These are phyloP conservation scores for Cladosporium sp. DNA, from an alignment of 2,329 filamentous ascomycete genomes.

Conservation along the genomic window DNA sequence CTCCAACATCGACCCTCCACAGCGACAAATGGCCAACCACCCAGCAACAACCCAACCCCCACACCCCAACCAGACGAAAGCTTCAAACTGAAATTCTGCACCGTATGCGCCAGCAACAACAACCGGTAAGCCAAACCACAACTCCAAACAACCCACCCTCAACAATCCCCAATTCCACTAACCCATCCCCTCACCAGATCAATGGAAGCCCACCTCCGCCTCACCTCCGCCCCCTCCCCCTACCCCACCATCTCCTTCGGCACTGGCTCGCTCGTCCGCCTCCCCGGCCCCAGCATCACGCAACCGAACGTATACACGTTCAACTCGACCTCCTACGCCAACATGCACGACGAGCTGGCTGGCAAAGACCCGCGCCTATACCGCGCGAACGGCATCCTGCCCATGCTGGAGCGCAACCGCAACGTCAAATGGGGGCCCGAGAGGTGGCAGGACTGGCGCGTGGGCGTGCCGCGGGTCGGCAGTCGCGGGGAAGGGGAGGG, in stretches of 20 bases:
- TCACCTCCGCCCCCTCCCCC: slow-evolving; percentile 64
- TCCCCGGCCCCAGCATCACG: slow-evolving; percentile 84
- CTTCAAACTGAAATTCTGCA: slow-evolving; percentile 94
- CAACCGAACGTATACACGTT: slow-evolving; percentile 98
- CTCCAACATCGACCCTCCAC: slow-evolving; percentile 18
- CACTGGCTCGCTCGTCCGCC: slow-evolving; percentile 87
- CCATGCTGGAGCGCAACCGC: slow-evolving; percentile 92
- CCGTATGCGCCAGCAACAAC: slow-evolving; percentile 98
- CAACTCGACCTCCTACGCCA: slow-evolving; percentile 92
- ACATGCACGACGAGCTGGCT: slow-evolving; percentile 88
- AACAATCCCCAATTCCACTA: no score
- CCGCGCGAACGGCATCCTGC: slow-evolving; percentile 84
- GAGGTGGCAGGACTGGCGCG: slow-evolving; percentile 95
- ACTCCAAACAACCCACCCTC: neutral
- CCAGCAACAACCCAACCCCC: slow-evolving; percentile 22
- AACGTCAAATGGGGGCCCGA: slow-evolving; percentile 93
- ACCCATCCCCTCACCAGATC: no score
- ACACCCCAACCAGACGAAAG: slow-evolving; percentile 43
- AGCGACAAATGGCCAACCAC: slow-evolving; percentile 20
- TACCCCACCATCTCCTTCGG: slow-evolving; percentile 99
- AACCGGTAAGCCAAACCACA: slow-evolving; percentile 63
- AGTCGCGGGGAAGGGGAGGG: slow-evolving; percentile 18
- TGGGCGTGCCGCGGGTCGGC: slow-evolving; percentile 77
- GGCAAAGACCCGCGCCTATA: slow-evolving; percentile 84
- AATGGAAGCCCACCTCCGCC: slow-evolving; percentile 98